Percentiles rank a stretch among this genome's conserved stretches.
These are phyloP conservation scores for Nakazawaea ernobii DNA, from an alignment of 805 yeast genomes.

Conservation along the genomic window DNA sequence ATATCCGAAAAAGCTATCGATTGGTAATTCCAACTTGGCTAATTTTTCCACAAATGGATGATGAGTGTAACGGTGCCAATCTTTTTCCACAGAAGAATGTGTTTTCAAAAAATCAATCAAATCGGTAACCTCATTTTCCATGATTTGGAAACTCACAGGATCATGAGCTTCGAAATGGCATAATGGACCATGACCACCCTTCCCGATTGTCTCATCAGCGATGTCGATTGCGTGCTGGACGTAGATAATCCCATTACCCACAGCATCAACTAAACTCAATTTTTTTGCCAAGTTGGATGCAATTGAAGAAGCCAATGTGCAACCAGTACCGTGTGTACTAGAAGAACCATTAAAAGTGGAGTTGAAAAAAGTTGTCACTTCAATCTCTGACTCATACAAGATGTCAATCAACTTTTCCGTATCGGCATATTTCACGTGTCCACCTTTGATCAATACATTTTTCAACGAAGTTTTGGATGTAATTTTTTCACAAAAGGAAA, in stretches of 20 bases:
- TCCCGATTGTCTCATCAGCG: slow-evolving; percentile 35
- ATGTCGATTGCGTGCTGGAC: slow-evolving; percentile 57
- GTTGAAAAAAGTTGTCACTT: slow-evolving; percentile 35
- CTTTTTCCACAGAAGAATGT: slow-evolving; percentile 49
- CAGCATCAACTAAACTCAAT: slow-evolving; percentile 36
- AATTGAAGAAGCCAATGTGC: slow-evolving; percentile 76
- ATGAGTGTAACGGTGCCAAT: slow-evolving; percentile 53
- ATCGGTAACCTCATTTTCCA: slow-evolving; percentile 22
- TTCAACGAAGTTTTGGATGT: slow-evolving; percentile 34
- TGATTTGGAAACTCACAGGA: slow-evolving; percentile 6
- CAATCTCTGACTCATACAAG: slow-evolving; percentile 37
- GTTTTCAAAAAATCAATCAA: slow-evolving; percentile 44
- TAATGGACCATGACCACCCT: slow-evolving; percentile 68
- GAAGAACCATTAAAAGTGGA: slow-evolving; percentile 40
- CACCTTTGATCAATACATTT: slow-evolving; percentile 72
- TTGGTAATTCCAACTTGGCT: slow-evolving; percentile 45
- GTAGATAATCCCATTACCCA: slow-evolving; percentile 52
- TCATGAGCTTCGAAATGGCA: slow-evolving; percentile 42
- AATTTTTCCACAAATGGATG: slow-evolving; percentile 58
- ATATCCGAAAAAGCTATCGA: slow-evolving; percentile 37
- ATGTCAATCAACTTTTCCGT: slow-evolving; percentile 40
- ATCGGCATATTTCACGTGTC: slow-evolving; percentile 52
- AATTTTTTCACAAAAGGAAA: slow-evolving; percentile 31
- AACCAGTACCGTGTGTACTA: slow-evolving; percentile 83
- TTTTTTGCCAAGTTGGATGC: slow-evolving; percentile 67